Evolutionary conservation across 257 asterid species (phyloP).

Genomic region (Plantago major): DNA sequence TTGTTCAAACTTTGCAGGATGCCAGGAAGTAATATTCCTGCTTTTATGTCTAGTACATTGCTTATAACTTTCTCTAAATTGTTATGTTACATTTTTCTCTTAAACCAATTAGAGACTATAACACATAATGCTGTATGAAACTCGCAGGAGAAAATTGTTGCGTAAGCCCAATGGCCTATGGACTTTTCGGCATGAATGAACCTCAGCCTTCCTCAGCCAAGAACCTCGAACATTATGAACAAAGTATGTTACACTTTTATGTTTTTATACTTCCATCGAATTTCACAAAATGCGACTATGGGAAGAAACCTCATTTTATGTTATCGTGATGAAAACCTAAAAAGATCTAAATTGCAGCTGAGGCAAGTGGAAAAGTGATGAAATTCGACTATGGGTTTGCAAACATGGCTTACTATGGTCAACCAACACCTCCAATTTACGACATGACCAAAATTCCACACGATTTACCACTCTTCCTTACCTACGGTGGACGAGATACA

Average conservation of each 20-base stretch:
- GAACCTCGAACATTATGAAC: constrained; percentile 60
- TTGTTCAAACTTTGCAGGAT: constrained; percentile 22
- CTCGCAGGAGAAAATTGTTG: constrained; percentile 63
- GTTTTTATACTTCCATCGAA: too few relatives aligned
- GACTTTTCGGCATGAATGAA: constrained; percentile 36
- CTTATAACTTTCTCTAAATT: constrained; percentile 28
- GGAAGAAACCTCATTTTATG: too few relatives aligned
- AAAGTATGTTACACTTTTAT: constrained; percentile 39
- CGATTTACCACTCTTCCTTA: constrained; percentile 51
- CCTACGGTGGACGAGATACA: constrained; percentile 68
- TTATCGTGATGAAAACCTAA: not conserved
- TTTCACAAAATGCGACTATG: too few relatives aligned
- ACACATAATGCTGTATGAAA: not conserved
- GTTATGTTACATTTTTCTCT: constrained; percentile 27
- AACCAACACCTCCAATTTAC: constrained; percentile 40
- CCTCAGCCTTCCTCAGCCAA: constrained; percentile 66
- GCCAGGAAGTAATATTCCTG: constrained; percentile 23
- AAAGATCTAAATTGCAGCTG: constrained; percentile 35
- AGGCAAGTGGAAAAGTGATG: constrained; percentile 35
- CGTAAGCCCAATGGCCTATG: constrained; percentile 36
- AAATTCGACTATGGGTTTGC: constrained; percentile 48
- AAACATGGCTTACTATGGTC: constrained; percentile 38
- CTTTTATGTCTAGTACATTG: constrained; percentile 27
- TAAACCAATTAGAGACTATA: not conserved
- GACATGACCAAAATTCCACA: constrained; percentile 47